Evolutionary conservation across 441 rosid genomes (phyloP).

Genomic region (Macaranga tanarius): DNA sequence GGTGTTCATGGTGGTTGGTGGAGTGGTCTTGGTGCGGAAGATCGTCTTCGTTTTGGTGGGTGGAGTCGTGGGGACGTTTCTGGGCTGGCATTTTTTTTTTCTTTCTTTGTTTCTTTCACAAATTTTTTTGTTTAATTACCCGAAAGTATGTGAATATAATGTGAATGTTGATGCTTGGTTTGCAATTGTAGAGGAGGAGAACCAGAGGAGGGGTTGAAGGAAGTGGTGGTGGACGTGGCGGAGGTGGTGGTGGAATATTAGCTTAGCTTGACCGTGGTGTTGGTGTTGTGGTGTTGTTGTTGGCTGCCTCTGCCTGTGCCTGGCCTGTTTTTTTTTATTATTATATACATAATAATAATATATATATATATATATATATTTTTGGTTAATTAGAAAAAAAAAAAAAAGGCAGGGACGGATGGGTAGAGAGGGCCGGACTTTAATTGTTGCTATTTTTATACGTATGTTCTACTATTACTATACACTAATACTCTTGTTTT

Average conservation of each 20-base stretch:
- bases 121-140: not conserved
- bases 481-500: too few relatives aligned
- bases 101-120: not conserved
- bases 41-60: slow-evolving; percentile 21
- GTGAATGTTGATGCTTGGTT: not conserved
- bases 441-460: too few relatives aligned
- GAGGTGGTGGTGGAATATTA: not conserved
- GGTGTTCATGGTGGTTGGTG: slow-evolving; percentile 18
- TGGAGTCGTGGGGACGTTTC: slow-evolving; percentile 36
- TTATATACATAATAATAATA: too few relatives aligned
- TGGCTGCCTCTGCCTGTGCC: not conserved
- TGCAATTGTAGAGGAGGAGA: not conserved
- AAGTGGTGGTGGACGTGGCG: not conserved
- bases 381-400: too few relatives aligned
- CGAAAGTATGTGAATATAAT: not conserved
- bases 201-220: not conserved
- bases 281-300: not conserved
- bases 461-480: too few relatives aligned
- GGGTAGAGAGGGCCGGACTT: too few relatives aligned
- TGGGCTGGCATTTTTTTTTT: slow-evolving; percentile 47
- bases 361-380: too few relatives aligned
- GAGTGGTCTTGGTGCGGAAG: slow-evolving; percentile 19
- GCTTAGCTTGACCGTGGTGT: slow-evolving; percentile 10
- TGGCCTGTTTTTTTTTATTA: too few relatives aligned
- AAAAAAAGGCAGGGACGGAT: too few relatives aligned